Base-by-base conservation (phyloP, 2,329 filamentous ascomycete genomes). In the Colletotrichum tropicale region DNA sequence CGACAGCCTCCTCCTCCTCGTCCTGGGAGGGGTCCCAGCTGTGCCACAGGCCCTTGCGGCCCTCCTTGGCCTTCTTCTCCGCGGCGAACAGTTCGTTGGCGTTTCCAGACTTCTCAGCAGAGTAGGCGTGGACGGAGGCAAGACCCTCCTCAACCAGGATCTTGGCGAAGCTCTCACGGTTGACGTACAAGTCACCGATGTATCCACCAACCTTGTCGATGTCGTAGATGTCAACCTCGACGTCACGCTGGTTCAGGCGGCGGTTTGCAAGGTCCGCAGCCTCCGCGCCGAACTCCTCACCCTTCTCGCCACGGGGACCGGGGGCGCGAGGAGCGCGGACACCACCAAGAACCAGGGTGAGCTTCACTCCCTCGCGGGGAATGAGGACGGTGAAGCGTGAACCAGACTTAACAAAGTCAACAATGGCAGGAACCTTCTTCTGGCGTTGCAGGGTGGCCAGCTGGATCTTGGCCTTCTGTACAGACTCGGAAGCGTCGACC, bases 341-440 rank as follows among this genome's bases (percentile, higher is more conserved):
- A 64, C 97, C 96, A 69, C 95, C 96, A 64, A 99, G 92, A 6
- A 99, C 96, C 83, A 99, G 93, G 3, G 96, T 99, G 76, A 99
- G 89, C 88, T 98, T 98, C 82, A 96, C 93, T 81, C 95, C 96
- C 83, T 99, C 97, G 43, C 96, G 94, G 62, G 97, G 96, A 65
- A 99, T 92, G 12, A 99, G 88, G 43, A 99, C 90, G 30, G 95
- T 98, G 85, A 98, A 99, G 79, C 97, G 92, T 55, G 96, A 98
- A 34, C 95, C 97, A n/a, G 96, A 95, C 87, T 98, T 98, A 88
- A 98, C 97, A 84, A 98, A 99, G 85, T 99, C 97, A 56, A 99
- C 96, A 79, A 99, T 90, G 13, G 94, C 97, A 9, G 97, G 96
- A 5, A 98, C 93, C 85, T 95, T 96, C 89, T 95, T 96, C 84